Conservation (phyloP, 1,284 basidiomycete genomes). For the Kalmanozyma brasiliensis region DNA sequence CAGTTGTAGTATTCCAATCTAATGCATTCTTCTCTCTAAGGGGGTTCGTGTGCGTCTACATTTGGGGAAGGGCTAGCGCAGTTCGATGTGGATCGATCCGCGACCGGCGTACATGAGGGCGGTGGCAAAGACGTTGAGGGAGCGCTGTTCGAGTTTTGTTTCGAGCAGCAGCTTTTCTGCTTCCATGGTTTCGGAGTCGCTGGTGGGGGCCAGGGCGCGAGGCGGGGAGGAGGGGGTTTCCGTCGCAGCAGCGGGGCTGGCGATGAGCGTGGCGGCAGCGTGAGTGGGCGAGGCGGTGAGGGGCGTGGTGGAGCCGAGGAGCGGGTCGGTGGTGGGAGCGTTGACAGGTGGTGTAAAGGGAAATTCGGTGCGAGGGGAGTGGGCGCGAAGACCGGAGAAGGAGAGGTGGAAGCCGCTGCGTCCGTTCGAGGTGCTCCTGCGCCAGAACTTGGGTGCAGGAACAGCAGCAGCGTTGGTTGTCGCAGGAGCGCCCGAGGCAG, state of each 20-base stretch:
- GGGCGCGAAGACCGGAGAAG: constrained; percentile 33
- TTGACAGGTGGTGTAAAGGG: constrained; percentile 7
- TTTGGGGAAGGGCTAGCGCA: no score
- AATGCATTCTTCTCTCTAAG: not conserved
- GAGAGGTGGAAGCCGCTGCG: constrained; percentile 43
- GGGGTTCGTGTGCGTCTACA: no score
- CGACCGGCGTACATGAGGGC: constrained; percentile 33
- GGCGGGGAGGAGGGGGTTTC: not conserved
- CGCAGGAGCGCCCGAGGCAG: not conserved
- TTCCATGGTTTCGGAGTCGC: not conserved
- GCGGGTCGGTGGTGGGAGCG: constrained; percentile 7
- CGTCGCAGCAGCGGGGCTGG: constrained; percentile 1
- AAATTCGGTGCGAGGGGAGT: constrained; percentile 21
- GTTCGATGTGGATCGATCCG: constrained; percentile 27
- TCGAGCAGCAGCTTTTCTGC: constrained; percentile 18
- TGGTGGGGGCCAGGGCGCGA: not conserved
- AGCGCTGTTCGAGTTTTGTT: constrained; percentile 14
- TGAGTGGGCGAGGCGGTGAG: constrained; percentile 1
- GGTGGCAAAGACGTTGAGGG: constrained; percentile 29
- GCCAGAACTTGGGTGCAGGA: constrained; percentile 37
- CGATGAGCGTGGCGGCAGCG: constrained; percentile 1
- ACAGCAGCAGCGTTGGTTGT: not conserved
- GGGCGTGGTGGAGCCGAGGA: not conserved
- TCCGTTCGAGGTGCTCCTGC: constrained; percentile 32
- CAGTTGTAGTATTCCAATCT: constrained; percentile 4